Conservation (phyloP, 2,329 filamentous ascomycete genomes). For the Onygena corvina region DNA sequence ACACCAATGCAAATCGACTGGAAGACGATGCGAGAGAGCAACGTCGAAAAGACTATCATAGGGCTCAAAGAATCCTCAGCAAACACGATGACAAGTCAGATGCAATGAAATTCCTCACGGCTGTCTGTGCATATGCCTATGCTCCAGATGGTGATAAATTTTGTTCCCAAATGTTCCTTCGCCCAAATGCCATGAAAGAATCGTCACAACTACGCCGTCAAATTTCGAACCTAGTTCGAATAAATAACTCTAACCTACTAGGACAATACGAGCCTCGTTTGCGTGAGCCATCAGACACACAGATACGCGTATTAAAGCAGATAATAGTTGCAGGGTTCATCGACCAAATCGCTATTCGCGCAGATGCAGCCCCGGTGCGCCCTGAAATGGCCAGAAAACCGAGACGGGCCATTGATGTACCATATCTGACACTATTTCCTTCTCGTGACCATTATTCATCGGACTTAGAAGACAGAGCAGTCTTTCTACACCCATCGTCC, state of each 20-base stretch:
- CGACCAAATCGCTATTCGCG: constrained; percentile 85
- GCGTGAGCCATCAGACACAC: constrained; percentile 51
- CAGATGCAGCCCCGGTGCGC: constrained; percentile 66
- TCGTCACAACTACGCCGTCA: constrained; percentile 71
- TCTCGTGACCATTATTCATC: constrained; percentile 37
- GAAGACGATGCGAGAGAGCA: constrained; percentile 59
- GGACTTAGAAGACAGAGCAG: constrained; percentile 48
- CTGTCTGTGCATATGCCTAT: constrained; percentile 75
- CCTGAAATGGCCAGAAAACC: constrained; percentile 57
- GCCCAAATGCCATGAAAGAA: constrained; percentile 76
- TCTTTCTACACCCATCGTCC: constrained; percentile 81
- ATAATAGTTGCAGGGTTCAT: constrained; percentile 87
- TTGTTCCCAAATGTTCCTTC: constrained; percentile 73
- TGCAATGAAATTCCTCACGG: constrained; percentile 79
- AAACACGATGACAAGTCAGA: constrained; percentile 73
- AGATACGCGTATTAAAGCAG: constrained; percentile 72
- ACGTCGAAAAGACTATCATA: constrained; percentile 53
- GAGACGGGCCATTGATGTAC: constrained; percentile 77
- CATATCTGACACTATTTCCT: constrained; percentile 77
- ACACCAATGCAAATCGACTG: constrained; percentile 54
- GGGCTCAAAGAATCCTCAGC: constrained; percentile 66
- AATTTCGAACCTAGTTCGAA: constrained; percentile 65
- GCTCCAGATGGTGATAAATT: constrained; percentile 55
- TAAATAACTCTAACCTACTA: constrained; percentile 49
- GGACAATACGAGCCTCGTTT: constrained; percentile 38